Evolutionary conservation across 805 yeast species (phyloP).

Genomic region (Kodamaea nitidulidarum): DNA sequence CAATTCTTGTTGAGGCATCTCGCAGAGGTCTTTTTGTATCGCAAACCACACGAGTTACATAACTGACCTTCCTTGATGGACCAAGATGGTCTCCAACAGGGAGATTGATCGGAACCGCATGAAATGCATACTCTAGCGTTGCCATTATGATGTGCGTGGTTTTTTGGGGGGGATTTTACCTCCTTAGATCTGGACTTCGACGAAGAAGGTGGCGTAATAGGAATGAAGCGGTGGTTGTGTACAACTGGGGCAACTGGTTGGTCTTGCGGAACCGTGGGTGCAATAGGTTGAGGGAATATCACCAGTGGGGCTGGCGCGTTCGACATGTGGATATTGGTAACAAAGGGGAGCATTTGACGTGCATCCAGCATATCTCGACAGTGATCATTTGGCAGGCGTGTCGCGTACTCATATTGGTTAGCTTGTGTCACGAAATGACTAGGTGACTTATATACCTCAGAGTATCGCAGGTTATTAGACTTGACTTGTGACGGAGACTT

Average conservation of each 20-base stretch:
- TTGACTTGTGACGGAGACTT: neutral
- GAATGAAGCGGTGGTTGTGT: constrained; percentile 27
- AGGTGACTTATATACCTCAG: neutral
- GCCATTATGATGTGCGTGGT: constrained; percentile 18
- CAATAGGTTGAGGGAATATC: neutral
- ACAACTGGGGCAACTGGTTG: constrained; percentile 3
- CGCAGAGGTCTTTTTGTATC: constrained; percentile 92
- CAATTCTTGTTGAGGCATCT: constrained; percentile 76
- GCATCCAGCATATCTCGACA: neutral
- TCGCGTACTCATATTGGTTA: neutral
- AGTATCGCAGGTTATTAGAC: neutral
- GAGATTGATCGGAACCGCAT: constrained; percentile 86
- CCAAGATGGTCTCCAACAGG: constrained; percentile 99
- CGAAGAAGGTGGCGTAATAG: constrained; percentile 40
- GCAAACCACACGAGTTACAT: constrained; percentile 92
- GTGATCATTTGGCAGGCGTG: neutral
- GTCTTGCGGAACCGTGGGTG: neutral
- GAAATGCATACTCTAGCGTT: constrained; percentile 70
- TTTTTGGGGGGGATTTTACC: constrained; percentile 30
- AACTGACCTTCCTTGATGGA: constrained; percentile 85
- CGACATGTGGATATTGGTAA: neutral
- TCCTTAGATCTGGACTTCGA: constrained; percentile 27
- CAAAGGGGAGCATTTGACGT: neutral
- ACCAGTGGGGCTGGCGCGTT: neutral
- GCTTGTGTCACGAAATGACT: neutral